Evolutionary conservation across 805 yeast genomes (phyloP).

Genomic region (Grigorovia yakushimaensis): DNA sequence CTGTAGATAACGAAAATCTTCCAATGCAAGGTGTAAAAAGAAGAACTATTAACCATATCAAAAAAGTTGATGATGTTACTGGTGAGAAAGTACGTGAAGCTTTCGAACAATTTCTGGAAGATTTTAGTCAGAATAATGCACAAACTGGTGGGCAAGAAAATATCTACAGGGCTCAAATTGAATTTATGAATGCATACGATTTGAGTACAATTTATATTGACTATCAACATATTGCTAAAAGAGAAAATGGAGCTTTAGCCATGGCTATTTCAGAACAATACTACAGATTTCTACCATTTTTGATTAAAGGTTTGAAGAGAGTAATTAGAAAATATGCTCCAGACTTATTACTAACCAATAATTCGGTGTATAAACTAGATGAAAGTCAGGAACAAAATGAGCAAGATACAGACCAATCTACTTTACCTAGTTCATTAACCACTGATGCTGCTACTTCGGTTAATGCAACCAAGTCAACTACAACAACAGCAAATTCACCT

Average conservation of each 20-base stretch:
- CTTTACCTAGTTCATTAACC: constrained; percentile 4
- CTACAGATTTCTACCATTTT: constrained; percentile 82
- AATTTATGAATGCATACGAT: constrained; percentile 69
- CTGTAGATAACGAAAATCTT: constrained; percentile 3
- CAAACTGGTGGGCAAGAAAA: constrained; percentile 35
- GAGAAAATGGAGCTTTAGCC: constrained; percentile 82
- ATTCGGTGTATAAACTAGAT: constrained; percentile 20
- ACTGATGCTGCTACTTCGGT: constrained; percentile 6
- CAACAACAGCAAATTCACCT: constrained; percentile 37
- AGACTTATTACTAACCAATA: constrained; percentile 42
- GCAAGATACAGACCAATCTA: constrained; percentile 1
- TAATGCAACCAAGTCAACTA: constrained; percentile 23
- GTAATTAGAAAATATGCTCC: constrained; percentile 73
- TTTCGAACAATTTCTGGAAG: constrained; percentile 75
- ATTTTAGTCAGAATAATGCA: constrained; percentile 37
- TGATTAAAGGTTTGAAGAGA: constrained; percentile 62
- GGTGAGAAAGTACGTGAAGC: constrained; percentile 91
- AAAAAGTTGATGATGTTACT: constrained; percentile 80
- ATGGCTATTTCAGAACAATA: constrained; percentile 85
- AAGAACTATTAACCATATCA: constrained; percentile 57
- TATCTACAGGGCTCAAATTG: constrained; percentile 69
- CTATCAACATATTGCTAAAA: constrained; percentile 61
- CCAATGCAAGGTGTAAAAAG: constrained; percentile 33
- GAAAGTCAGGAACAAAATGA: constrained; percentile 14
- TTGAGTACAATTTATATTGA: constrained; percentile 74